Evolutionary conservation across 2,329 filamentous ascomycete species (phyloP), one percentile per base, ranked within the genome.

Genomic region (Fusarium concolor): DNA sequence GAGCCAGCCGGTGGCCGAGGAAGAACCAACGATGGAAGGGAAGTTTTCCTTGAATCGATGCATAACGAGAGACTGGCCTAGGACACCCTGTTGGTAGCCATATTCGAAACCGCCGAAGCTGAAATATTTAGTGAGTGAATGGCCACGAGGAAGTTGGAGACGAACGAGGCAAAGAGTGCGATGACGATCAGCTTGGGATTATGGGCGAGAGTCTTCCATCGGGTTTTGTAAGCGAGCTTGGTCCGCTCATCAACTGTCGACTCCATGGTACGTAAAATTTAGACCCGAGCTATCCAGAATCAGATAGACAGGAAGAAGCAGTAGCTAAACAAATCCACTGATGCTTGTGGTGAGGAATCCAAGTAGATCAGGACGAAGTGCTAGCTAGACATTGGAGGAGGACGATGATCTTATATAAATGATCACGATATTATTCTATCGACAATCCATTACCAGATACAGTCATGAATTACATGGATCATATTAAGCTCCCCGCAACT

Each of bases 41-140:
- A 86, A 86, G 64, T 83, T 82, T 20, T 79, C 75, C 10, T 76
- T 80, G 74, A 86, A 86, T 14, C 81, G 78, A 12, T 76, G 76
- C 84, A 86, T 87, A 67, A 85, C 83, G 5, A 87, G 76, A 10
- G 83, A 83, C 67, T 86, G 83, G 26, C 84, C 83, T 2, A 87
- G 76, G 5, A 87, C 83, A 38, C 84, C 85, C 69, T 87, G 85
- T 56, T 86, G 83, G 42, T 66, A 66, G 42, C 63, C 63, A 62
- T 66, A 66, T 22, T 72, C 69, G 17, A 72, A 72, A 8, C 70
- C 70, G 15, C 70, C 70, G 20, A 72, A 72, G 18, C 70, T 72
- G 3, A 0, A 5, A 9, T 24, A n/a, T 14, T 46, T 22, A 17
- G 12, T 53, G 10, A 38, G 17, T 17, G 18, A 14, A 5, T 6